Evolutionary conservation across 192 early-diverging fungal species (phyloP).

Genomic region (Backusella circina): DNA sequence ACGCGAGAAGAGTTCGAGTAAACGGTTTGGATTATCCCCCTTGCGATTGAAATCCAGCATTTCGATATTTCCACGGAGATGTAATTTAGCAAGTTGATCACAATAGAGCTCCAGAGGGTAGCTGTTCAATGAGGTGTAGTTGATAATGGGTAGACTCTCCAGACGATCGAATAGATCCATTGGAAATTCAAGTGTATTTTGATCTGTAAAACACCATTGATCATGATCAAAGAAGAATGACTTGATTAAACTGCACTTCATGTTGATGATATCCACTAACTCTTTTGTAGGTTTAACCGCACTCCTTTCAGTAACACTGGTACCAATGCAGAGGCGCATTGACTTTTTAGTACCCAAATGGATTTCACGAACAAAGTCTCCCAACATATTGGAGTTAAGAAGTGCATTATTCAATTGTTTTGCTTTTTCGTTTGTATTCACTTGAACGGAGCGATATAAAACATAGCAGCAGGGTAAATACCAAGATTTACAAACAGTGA

Average conservation of each 20-base stretch:
- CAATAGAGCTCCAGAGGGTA: neutral
- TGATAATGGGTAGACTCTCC: neutral
- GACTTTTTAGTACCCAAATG: neutral
- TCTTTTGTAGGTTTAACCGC: neutral
- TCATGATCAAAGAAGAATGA: neutral
- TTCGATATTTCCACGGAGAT: neutral
- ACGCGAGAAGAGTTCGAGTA: neutral
- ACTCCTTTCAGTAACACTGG: neutral
- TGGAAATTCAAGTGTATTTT: neutral
- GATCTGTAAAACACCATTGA: neutral
- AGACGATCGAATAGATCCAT: neutral
- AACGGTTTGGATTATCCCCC: neutral
- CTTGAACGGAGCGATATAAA: neutral
- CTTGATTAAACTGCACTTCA: neutral
- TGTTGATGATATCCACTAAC: neutral
- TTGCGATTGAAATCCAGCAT: neutral
- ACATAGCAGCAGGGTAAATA: neutral
- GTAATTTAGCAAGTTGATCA: neutral
- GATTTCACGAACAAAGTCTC: neutral
- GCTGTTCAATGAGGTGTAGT: neutral
- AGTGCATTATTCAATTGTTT: neutral
- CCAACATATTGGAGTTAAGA: neutral
- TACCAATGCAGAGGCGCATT: neutral
- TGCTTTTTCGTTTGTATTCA: neutral
- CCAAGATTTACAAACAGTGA: neutral